These are phyloP conservation scores for Aspergillus kassunensis DNA, from an alignment of 495 filamentous ascomycete genomes.

Conservation along the genomic window DNA sequence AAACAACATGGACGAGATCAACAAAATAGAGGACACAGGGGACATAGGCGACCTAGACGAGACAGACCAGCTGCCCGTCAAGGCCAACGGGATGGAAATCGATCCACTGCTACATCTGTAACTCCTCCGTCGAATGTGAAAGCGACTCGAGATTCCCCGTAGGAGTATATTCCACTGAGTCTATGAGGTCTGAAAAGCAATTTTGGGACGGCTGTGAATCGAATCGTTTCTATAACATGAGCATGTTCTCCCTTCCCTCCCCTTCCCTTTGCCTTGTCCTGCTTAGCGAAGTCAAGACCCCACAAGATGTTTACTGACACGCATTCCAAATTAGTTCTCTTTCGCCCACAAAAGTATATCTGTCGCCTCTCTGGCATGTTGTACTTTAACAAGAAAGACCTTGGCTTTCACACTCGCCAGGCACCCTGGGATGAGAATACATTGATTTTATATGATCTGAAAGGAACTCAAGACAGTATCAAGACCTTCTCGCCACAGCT, in stretches of 20 bases:
- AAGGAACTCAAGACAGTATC: background rate
- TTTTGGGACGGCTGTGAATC: background rate
- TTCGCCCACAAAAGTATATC: background rate
- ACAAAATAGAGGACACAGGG: background rate
- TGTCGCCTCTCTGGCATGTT: constrained; percentile 5
- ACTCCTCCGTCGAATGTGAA: background rate
- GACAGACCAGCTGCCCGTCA: background rate
- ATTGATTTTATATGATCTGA: background rate
- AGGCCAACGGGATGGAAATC: background rate
- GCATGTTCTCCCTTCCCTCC: background rate
- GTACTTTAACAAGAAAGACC: background rate
- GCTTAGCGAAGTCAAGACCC: background rate
- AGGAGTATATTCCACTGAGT: background rate
- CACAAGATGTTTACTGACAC: background rate
- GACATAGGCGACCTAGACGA: background rate
- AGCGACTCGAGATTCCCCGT: background rate
- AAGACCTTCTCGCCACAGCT: constrained; percentile 3
- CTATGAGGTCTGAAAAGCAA: background rate
- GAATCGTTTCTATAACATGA: background rate
- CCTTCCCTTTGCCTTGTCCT: background rate
- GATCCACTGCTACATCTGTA: background rate
- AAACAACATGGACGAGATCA: background rate
- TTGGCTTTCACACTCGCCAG: background rate
- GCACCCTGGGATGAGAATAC: constrained; percentile 8
- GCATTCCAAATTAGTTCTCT: background rate